Percentiles rank a stretch among this genome's conserved stretches.
phyloP scores from a whole-genome alignment of 176 grass and related monocot species.

The Cenchrus purpureus region DNA sequence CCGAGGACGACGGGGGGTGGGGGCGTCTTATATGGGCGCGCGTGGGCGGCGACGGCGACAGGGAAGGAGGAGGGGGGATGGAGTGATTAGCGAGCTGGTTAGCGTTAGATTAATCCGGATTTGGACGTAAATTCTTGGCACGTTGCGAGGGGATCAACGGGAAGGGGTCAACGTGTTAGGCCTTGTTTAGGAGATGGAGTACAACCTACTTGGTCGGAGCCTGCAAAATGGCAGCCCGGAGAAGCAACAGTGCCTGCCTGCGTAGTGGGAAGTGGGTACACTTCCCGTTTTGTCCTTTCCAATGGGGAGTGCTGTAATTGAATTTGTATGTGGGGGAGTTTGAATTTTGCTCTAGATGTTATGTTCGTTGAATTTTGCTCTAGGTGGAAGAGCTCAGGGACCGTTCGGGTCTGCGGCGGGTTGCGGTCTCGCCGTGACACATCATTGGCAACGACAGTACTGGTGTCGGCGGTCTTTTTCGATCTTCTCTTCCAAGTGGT shows the following conservation, averaged over 20 bases:
- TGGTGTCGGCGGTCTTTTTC: too few relatives aligned
- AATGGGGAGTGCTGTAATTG: too few relatives aligned
- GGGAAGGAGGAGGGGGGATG: background rate
- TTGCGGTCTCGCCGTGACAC: too few relatives aligned
- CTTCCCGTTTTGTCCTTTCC: conserved; percentile 19
- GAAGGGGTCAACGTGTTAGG: conserved; percentile 37
- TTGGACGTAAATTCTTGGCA: conserved; percentile 6
- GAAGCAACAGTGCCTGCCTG: background rate
- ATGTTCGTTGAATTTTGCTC: too few relatives aligned
- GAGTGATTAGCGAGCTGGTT: background rate
- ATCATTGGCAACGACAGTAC: too few relatives aligned
- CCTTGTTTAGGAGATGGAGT: background rate
- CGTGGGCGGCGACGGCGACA: background rate
- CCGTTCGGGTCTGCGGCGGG: too few relatives aligned
- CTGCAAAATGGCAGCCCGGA: background rate
- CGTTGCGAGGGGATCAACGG: conserved; percentile 9
- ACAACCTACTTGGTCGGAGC: background rate
- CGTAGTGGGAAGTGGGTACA: background rate
- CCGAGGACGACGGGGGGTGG: background rate
- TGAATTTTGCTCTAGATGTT: too few relatives aligned
- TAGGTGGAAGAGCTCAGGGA: too few relatives aligned
- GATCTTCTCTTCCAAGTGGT: too few relatives aligned
- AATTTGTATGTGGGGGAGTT: too few relatives aligned
- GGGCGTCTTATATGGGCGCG: conserved; percentile 28
- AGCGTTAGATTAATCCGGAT: background rate